Percentiles rank a stretch among this genome's conserved stretches.
phyloP scores from a whole-genome alignment of 2,329 filamentous ascomycete genomes.

The Beauveria australis region DNA sequence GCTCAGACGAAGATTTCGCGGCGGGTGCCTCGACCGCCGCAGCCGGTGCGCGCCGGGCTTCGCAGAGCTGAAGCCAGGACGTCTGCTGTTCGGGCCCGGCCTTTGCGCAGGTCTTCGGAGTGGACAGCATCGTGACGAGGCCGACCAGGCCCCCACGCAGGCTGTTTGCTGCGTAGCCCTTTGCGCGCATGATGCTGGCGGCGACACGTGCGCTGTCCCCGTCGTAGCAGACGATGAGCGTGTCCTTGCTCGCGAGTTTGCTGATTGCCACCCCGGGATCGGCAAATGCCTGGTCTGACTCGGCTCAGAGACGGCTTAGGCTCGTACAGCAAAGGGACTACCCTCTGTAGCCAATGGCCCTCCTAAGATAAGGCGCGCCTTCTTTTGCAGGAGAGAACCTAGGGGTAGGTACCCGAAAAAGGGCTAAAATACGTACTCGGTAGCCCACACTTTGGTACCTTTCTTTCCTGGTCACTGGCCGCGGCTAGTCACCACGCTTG shows the following conservation, averaged over 20 bases:
- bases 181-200: conserved; percentile 43
- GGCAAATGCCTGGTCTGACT: too few relatives aligned
- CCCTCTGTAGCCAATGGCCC: too few relatives aligned
- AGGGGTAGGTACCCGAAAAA: too few relatives aligned
- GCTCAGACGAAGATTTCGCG: not conserved
- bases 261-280: too few relatives aligned
- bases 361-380: too few relatives aligned
- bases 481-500: too few relatives aligned
- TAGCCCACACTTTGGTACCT: too few relatives aligned
- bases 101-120: not conserved
- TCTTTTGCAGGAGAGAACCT: too few relatives aligned
- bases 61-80: conserved; percentile 5
- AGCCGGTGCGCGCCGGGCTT: not conserved
- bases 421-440: too few relatives aligned
- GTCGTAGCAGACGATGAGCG: conserved; percentile 44
- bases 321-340: too few relatives aligned
- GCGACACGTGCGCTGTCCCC: conserved; percentile 47
- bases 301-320: too few relatives aligned
- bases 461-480: too few relatives aligned
- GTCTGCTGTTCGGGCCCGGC: not conserved
- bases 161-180: conserved; percentile 38
- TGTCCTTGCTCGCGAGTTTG: conserved; percentile 18
- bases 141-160: conserved; percentile 31
- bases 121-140: not conserved
- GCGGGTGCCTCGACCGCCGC: not conserved